Evolutionary conservation across 2,329 filamentous ascomycete genomes (phyloP), one percentile per base, ranked within the genome.

Genomic region (Colletotrichum sp.): DNA sequence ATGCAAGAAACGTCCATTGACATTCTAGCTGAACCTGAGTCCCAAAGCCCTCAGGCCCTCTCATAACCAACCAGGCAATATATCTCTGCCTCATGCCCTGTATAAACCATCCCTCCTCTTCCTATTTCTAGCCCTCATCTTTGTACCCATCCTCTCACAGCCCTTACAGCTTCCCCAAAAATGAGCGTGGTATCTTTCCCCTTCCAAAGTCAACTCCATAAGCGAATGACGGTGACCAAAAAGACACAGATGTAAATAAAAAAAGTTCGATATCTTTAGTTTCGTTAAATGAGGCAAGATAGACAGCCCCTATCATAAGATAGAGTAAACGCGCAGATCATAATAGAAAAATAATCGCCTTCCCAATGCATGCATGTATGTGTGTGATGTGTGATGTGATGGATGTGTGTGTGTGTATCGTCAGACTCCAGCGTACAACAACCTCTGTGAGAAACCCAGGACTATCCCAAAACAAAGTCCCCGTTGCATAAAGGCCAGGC

Each of bases 371-470:
- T 78, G 77, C 76, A 77, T 64, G 18, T 76, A 67, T 78, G 55
- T 77, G 65, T 78, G 75, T 78, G 70, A 44, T 78, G 44, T 78
- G 69, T 78, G 77, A 49, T 49, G 39, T 44, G 39, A 44, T 44
- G 39, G 18, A 77, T 64, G 28, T 78, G 71, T 78, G 57, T 78
- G 71, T 78, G 57, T 78, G 77, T 78, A 77, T 78, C 77, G 72
- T 78, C 74, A 76, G 59, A 69, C 74, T 69, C 74, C 74, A 76
- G 74, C 71, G 74, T 74, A 74, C 74, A 73, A 76, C 73, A 72
- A 63, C 63, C 21, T 76, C 71, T 74, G 65, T 74, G 64, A 69
- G 70, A 76, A 74, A 55, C 71, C 65, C 57, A 65, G 74, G 74
- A 69, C 70, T 63, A 39, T 78, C 64, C 70, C 72, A 65, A 66